Base-by-base conservation (phyloP, 2,329 filamentous ascomycete species). In the Penicillium digitatum region DNA sequence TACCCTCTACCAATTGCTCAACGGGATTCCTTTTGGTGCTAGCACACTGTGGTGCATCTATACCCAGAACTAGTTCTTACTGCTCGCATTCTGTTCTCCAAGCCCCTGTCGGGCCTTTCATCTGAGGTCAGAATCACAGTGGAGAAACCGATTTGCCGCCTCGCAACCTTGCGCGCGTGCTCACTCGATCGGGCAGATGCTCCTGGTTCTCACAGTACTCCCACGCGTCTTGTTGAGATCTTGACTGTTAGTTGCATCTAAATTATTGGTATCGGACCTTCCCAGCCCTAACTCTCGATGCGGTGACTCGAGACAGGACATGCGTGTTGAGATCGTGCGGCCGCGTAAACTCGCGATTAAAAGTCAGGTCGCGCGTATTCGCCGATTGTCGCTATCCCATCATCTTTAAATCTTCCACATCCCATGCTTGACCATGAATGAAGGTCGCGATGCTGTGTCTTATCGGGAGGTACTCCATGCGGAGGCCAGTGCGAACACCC, bases 181-280 rank as follows among this genome's bases (percentile, higher is more conserved):
- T 61, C 62, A 60, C 62, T 62, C 44, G 48, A 57, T 61, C 52
- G 58, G 57, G 57, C 60, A 59, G 57, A 60, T 59, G 53, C 58
- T 56, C 51, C 51, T 62, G 35, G 48, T 48, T 42, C 40, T 53
- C 45, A 52, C 52, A 20, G 42, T 38, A 47, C 45, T 38, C 35
- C 32, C 59, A 50, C 55, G 56, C 54, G 40, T 50, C 32, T 42
- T 29, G 46, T 62, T 58, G 34, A 55, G 55, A 61, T 65, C 46
- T 29, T 44, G 48, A 59, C 55, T 37, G 56, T 54, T 53, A 52
- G 49, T 48, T 39, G 34, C 49, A 57, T 51, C 47, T 50, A 53
- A 49, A 51, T 55, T 44, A 51, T 52, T 50, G 56, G 54, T 57
- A 48, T 64, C 53, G 54, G 55, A 57, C 58, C 54, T 60, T 63